These are phyloP conservation scores for Fusarium multiceps DNA, from an alignment of 2,329 filamentous ascomycete species.

Conservation along the genomic window DNA sequence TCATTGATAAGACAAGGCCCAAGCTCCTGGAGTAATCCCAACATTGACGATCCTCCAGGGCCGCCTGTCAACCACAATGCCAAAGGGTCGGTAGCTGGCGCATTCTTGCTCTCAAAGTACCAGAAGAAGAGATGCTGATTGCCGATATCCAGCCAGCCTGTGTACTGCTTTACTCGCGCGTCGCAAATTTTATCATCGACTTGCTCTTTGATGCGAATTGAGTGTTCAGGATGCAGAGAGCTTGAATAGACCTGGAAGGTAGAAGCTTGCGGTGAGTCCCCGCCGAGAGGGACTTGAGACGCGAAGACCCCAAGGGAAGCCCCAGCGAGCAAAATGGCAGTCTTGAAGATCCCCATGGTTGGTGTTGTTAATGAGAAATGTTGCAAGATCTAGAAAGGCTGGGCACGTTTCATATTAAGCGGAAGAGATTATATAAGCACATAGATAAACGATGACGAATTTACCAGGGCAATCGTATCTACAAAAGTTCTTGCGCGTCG, in stretches of 20 bases:
- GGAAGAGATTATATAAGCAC: constrained; percentile 11
- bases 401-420: background rate
- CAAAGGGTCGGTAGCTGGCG: constrained; percentile 26
- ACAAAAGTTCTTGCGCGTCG: background rate
- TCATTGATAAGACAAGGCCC: constrained; percentile 33
- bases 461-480: background rate
- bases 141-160: constrained; percentile 30
- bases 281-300: background rate
- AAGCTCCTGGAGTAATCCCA: constrained; percentile 37
- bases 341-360: constrained; percentile 13
- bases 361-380: background rate
- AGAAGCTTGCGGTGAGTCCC: background rate
- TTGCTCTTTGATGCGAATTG: constrained; percentile 37
- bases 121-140: constrained; percentile 40
- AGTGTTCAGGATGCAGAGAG: constrained; percentile 18
- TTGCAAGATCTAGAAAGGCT: background rate
- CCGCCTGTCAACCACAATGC: constrained; percentile 40
- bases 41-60: constrained; percentile 29
- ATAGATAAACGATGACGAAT: constrained; percentile 1
- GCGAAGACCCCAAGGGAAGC: background rate
- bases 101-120: constrained; percentile 38
- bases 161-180: constrained; percentile 38
- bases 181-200: constrained; percentile 26
- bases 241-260: constrained; percentile 19
- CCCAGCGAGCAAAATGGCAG: background rate